Percentiles rank a stretch among this genome's conserved stretches.
phyloP scores from a whole-genome alignment of 495 filamentous ascomycete species.

The Apiosordaria backusii region DNA sequence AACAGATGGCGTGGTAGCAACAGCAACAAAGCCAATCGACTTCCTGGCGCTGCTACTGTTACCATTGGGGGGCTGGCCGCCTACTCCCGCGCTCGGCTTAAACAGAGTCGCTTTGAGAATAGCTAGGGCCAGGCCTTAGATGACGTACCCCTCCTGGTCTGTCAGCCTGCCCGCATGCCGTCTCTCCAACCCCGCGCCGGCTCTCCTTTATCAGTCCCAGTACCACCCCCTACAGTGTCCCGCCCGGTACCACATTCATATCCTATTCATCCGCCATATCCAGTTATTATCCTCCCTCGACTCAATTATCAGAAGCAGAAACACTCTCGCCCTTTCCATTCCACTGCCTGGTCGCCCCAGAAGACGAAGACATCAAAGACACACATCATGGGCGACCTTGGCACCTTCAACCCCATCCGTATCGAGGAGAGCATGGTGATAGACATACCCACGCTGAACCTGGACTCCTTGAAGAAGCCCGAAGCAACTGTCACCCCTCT shows the following conservation, averaged over 20 bases:
- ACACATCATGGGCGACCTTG: constrained; percentile 17
- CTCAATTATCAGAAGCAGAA: background rate
- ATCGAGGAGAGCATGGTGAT: constrained; percentile 8
- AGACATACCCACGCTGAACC: constrained; percentile 7
- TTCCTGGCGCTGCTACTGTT: too few species aligned
- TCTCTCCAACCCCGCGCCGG: constrained; percentile 16
- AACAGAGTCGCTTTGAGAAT: constrained; percentile 11
- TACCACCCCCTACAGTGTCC: constrained; percentile 4
- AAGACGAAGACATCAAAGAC: constrained; percentile 1
- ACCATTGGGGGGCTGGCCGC: background rate
- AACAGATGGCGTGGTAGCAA: background rate
- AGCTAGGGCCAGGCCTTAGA: constrained; percentile 34
- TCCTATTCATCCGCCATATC: background rate
- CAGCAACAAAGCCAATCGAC: background rate
- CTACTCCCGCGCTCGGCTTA: constrained; percentile 11
- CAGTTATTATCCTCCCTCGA: background rate
- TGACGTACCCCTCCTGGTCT: constrained; percentile 26
- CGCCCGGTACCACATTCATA: background rate
- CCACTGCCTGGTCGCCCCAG: constrained; percentile 4
- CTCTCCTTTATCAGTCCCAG: constrained; percentile 15
- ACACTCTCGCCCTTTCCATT: constrained; percentile 15
- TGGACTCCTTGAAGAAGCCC: constrained; percentile 20
- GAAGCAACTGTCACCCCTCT: background rate
- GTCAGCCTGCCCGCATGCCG: constrained; percentile 13
- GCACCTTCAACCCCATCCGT: constrained; percentile 3